Conservation (phyloP, 148 eudicot species). For the Simmondsia chinensis region DNA sequence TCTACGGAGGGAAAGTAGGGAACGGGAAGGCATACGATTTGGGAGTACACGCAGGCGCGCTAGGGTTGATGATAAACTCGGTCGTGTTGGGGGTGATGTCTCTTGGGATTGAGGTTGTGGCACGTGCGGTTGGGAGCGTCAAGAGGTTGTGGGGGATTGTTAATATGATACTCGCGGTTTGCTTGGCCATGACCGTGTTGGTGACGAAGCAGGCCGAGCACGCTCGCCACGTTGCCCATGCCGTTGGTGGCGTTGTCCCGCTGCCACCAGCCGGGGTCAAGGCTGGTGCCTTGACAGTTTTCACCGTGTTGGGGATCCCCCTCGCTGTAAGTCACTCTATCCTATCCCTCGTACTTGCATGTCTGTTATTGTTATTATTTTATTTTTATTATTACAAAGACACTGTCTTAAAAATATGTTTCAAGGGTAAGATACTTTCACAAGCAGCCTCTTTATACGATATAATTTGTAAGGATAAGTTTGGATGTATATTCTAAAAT, state of each 20-base stretch:
- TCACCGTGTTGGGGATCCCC: slow-evolving; percentile 50
- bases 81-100: slow-evolving; percentile 27
- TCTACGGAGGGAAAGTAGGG: slow-evolving; percentile 41
- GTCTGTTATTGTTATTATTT: neutral
- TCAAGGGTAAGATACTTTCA: no score
- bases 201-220: slow-evolving; percentile 37
- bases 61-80: slow-evolving; percentile 38
- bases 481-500: no score
- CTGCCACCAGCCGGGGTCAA: slow-evolving; percentile 26
- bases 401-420: no score
- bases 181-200: slow-evolving; percentile 28
- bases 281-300: slow-evolving; percentile 44
- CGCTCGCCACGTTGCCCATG: slow-evolving; percentile 1
- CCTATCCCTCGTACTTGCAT: neutral
- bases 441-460: no score
- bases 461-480: no score
- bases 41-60: slow-evolving; percentile 35
- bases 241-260: neutral
- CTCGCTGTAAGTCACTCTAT: slow-evolving; percentile 35
- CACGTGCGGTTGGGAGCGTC: slow-evolving; percentile 26
- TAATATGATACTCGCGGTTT: slow-evolving; percentile 21
- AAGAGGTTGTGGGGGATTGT: slow-evolving; percentile 37
- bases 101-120: slow-evolving; percentile 18
- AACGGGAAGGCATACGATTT: slow-evolving; percentile 26
- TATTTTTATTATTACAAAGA: neutral